Conservation (phyloP, 1,284 basidiomycete species). For the Inonotus hispidus region DNA sequence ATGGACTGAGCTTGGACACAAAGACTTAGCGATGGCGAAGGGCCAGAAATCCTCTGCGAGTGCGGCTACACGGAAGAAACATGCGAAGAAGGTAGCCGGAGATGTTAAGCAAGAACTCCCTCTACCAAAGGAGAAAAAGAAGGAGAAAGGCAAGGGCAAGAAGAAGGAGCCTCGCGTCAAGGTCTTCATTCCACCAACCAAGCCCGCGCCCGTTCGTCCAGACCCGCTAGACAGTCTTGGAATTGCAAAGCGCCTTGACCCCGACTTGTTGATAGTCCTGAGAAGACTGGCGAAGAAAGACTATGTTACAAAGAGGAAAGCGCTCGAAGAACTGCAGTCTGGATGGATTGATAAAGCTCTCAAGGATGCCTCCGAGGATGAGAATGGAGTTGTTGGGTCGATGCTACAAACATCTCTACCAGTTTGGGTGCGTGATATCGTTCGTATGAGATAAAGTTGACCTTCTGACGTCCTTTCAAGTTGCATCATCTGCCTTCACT, state of each 20-base stretch:
- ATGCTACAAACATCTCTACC: conserved; percentile 65
- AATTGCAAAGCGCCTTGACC: conserved; percentile 68
- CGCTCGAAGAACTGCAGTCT: conserved; percentile 78
- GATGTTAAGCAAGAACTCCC: conserved; percentile 28
- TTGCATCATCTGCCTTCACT: conserved; percentile 82
- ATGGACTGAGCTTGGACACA: neutral
- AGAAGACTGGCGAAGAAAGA: conserved; percentile 90
- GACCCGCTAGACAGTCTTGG: conserved; percentile 92
- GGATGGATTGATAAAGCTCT: conserved; percentile 59
- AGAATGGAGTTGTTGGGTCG: conserved; percentile 28
- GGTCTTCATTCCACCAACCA: conserved; percentile 80
- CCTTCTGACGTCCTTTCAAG: conserved; percentile 36
- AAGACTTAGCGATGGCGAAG: conserved; percentile 37
- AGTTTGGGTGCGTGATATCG: conserved; percentile 72
- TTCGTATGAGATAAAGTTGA: conserved; percentile 1
- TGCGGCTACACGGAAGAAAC: conserved; percentile 82
- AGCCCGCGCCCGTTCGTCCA: conserved; percentile 77
- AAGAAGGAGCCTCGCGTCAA: conserved; percentile 70
- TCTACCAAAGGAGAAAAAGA: conserved; percentile 36
- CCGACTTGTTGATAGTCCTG: conserved; percentile 83
- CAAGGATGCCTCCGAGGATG: conserved; percentile 30
- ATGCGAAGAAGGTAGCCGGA: conserved; percentile 56
- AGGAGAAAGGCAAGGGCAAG: conserved; percentile 46
- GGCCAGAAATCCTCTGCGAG: conserved; percentile 67
- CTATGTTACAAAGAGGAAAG: conserved; percentile 78